phyloP scores from a whole-genome alignment of 1,284 basidiomycete species.

The Pseudozyma sp. region DNA sequence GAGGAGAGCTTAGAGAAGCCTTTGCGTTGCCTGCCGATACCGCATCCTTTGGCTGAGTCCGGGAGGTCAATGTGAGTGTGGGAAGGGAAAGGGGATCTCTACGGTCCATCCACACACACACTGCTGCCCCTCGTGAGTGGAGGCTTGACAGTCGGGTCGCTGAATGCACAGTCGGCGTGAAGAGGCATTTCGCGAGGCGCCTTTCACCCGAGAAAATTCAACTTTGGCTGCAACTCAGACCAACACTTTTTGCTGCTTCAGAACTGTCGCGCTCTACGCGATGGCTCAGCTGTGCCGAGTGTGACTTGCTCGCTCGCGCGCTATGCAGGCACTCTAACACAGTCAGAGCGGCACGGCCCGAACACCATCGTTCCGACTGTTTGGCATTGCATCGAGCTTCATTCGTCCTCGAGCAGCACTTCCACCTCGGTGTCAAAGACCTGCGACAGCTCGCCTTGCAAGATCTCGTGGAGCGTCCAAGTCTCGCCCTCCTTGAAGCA shows the following conservation, averaged over 20 bases:
- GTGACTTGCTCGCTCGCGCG: no score
- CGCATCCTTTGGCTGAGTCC: slow-evolving; percentile 3
- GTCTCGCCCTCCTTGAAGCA: slow-evolving; percentile 59
- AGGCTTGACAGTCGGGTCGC: slow-evolving; percentile 8
- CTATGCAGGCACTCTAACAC: no score
- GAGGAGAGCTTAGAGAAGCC: not conserved
- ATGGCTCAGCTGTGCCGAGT: not conserved
- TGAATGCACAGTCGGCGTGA: not conserved
- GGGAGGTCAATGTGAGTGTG: not conserved
- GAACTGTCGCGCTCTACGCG: slow-evolving; percentile 15
- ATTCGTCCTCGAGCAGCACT: slow-evolving; percentile 33
- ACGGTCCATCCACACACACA: slow-evolving; percentile 1
- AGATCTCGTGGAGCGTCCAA: slow-evolving; percentile 50
- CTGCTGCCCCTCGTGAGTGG: slow-evolving; percentile 5
- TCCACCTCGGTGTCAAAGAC: slow-evolving; percentile 53
- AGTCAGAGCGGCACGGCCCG: no score
- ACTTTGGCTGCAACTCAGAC: not conserved
- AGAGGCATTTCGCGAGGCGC: not conserved
- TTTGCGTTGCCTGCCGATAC: not conserved
- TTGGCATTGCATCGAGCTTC: not conserved
- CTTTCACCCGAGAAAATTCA: not conserved
- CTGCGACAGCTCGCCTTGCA: slow-evolving; percentile 54
- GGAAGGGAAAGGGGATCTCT: slow-evolving; percentile 2
- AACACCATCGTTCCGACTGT: no score
- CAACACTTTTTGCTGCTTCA: slow-evolving; percentile 5